Evolutionary conservation across 768 basidiomycete species (phyloP).

Genomic region (Crucibulum laeve): DNA sequence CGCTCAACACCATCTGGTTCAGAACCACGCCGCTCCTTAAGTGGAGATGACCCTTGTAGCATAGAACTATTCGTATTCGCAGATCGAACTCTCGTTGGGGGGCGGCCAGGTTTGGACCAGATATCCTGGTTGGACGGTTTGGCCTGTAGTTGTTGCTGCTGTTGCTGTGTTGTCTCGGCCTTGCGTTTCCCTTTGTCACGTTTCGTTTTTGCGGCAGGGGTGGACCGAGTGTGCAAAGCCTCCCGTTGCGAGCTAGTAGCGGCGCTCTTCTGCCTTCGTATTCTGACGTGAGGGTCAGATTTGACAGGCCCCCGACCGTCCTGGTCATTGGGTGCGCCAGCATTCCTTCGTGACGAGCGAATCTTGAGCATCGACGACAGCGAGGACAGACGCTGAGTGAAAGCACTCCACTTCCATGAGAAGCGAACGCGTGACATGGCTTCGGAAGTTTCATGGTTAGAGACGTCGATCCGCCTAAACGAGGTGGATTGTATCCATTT

Average conservation of each 20-base stretch:
- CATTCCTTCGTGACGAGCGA: background rate
- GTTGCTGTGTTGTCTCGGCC: slow-evolving; percentile 3
- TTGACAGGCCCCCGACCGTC: slow-evolving; percentile 13
- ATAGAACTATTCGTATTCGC: slow-evolving; percentile 9
- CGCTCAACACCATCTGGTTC: slow-evolving; percentile 4
- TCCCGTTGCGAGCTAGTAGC: background rate
- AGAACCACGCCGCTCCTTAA: slow-evolving; percentile 10
- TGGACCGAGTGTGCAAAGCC: background rate
- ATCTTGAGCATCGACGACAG: slow-evolving; percentile 15
- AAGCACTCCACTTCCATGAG: slow-evolving; percentile 52
- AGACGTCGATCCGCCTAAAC: slow-evolving; percentile 44
- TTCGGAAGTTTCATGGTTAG: slow-evolving; percentile 70
- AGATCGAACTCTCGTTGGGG: slow-evolving; percentile 2
- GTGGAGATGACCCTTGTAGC: slow-evolving; percentile 9
- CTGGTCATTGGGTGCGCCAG: no score
- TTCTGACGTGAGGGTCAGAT: slow-evolving; percentile 15
- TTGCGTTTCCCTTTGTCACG: slow-evolving; percentile 22
- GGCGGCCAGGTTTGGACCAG: slow-evolving; percentile 27
- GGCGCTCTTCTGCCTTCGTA: slow-evolving; percentile 10
- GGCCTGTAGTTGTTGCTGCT: background rate
- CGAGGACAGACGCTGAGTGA: slow-evolving; percentile 42
- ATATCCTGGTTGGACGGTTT: slow-evolving; percentile 19
- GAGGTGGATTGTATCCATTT: slow-evolving; percentile 59
- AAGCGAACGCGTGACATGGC: slow-evolving; percentile 69
- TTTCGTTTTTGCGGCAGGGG: slow-evolving; percentile 1